These are phyloP conservation scores for Elongisporangium senticosum DNA, from an alignment of 352 stramenopile genomes.

Conservation along the genomic window DNA sequence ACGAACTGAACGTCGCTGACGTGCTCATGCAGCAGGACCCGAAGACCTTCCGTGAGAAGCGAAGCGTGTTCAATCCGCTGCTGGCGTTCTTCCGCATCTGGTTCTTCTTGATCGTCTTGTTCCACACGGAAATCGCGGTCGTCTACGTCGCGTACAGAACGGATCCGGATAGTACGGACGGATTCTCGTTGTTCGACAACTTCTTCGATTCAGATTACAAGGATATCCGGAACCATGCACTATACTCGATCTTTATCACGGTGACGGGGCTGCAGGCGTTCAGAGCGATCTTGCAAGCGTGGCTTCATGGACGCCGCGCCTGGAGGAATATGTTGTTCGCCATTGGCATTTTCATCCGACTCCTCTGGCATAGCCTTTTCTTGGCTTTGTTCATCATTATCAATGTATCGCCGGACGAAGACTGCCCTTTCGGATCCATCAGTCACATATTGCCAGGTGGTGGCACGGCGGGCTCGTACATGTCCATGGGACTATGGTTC, in stretches of 20 bases:
- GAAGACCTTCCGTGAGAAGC: conserved; percentile 88
- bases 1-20: conserved; percentile 64
- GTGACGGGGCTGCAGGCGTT: conserved; percentile 45
- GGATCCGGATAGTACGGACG: conserved; percentile 32
- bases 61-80: conserved; percentile 80
- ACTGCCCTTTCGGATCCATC: conserved; percentile 32
- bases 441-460: conserved; percentile 42
- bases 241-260: conserved; percentile 68
- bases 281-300: conserved; percentile 73
- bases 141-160: conserved; percentile 70
- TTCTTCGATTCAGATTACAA: conserved; percentile 46
- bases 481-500: conserved; percentile 58
- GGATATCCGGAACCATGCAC: conserved; percentile 57
- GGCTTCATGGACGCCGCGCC: conserved; percentile 56
- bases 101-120: conserved; percentile 76
- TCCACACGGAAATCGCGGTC: conserved; percentile 63
- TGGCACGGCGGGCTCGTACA: conserved; percentile 41
- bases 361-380: conserved; percentile 76
- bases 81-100: conserved; percentile 80
- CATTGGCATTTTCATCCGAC: conserved; percentile 51
- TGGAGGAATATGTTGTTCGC: conserved; percentile 65
- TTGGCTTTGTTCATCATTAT: conserved; percentile 58
- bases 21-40: conserved; percentile 47
- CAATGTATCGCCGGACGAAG: conserved; percentile 53
- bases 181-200: conserved; percentile 56